These are phyloP conservation scores for Geranium incanum DNA, from an alignment of 441 rosid genomes.

Conservation along the genomic window DNA sequence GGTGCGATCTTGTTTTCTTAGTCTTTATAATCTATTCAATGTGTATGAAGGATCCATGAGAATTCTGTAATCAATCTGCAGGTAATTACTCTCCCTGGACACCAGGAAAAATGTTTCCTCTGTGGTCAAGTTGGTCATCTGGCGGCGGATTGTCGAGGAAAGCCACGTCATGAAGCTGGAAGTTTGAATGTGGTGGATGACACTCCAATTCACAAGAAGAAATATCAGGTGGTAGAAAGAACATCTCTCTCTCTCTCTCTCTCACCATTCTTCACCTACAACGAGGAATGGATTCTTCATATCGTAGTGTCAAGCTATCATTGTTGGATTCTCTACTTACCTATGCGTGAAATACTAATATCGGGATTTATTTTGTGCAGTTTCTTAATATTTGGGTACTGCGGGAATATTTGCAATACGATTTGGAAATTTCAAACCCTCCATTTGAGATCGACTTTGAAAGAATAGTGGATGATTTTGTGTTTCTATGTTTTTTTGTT, in stretches of 20 bases:
- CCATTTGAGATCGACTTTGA: slow-evolving; percentile 76
- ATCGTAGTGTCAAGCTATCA: slow-evolving; percentile 1
- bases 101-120: slow-evolving; percentile 79
- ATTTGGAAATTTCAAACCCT: slow-evolving; percentile 68
- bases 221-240: slow-evolving; percentile 71
- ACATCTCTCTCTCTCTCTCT: slow-evolving; percentile 11
- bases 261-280: neutral
- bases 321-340: neutral
- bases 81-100: slow-evolving; percentile 87
- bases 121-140: slow-evolving; percentile 95
- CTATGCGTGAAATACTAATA: neutral
- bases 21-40: neutral
- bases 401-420: slow-evolving; percentile 86
- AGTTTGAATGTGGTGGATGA: slow-evolving; percentile 47
- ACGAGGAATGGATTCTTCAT: neutral
- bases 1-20: slow-evolving; percentile 33
- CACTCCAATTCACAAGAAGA: slow-evolving; percentile 81
- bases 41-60: slow-evolving; percentile 10
- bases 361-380: slow-evolving; percentile 34
- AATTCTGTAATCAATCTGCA: slow-evolving; percentile 24
- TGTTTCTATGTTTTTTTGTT: slow-evolving; percentile 89
- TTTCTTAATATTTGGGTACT: slow-evolving; percentile 86
- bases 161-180: slow-evolving; percentile 34
- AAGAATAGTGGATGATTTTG: slow-evolving; percentile 89
- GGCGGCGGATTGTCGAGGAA: slow-evolving; percentile 86